Base-by-base conservation (phyloP, 257 asterid genomes). In the Parsonsia alboflavescens region DNA sequence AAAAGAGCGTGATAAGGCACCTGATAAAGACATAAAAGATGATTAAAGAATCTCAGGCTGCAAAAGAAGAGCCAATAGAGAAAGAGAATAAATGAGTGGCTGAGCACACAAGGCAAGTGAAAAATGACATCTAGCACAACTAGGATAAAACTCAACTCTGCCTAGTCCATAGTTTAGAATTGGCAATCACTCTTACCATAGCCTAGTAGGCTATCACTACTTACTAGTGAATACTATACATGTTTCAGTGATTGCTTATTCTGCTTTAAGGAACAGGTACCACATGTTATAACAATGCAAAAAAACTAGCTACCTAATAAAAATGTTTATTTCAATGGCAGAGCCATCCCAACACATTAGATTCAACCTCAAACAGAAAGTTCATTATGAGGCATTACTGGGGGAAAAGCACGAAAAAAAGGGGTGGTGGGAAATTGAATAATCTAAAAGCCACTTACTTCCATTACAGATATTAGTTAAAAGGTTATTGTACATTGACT, bases 401-500 rank as follows among this genome's bases (percentile, higher is more conserved):
- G 33, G 69, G 69, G 8, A 33, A 1, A 17, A 33, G 39, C 39
- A 33, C 3, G 3, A 33, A 45, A 17, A 24, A 10, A 22, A 13
- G 24, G 53, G 48, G 66, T 3, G 24, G 39, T 12, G 73, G 67
- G 33, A 13, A 59, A 73, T 73, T 45, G 39, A 75, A 30, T 42
- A 33, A 82, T 72, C 82, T 73, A 74, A 62, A 66, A 74, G 75
- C 50, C 74, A 74, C 73, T 74, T 67, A 59, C 80, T 77, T 77
- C 59, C 67, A 76, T 85, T 84, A 83, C 90, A 84, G 10, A 81
- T 76, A 83, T 77, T 70, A 84, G 88, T 83, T 78, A 78, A 70
- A 69, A 57, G 54, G 82, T 73, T 88, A 85, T 78, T 78, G 86
- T 88, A 91, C 94, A 89, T 64, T 46, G 86, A 80, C 66, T 33